Base-by-base conservation (phyloP, 257 asterid species). In the Nicotiana knightiana region DNA sequence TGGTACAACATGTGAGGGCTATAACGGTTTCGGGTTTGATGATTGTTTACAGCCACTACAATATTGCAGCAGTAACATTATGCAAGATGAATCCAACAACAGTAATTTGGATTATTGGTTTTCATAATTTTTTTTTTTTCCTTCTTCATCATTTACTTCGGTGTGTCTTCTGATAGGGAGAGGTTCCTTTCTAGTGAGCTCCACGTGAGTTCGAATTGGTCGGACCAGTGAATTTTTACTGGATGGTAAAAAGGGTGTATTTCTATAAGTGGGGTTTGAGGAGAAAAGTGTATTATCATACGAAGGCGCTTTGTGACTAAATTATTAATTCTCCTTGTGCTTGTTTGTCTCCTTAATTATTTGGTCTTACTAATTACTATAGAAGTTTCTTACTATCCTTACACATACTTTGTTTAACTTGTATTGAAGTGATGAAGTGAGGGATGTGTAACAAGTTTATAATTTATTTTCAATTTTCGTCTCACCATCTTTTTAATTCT, bases 11-110 rank as follows among this genome's bases (percentile, higher is more conserved):
- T 3, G 63, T 26, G 79, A 39, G 26, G 51, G 24, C 28, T 75
- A 24, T 26, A 75, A 9, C 43, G 28, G 2, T 75, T 75, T 75
- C 16, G 79, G 79, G 9, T 75, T 75, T 75, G 63, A 75, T 51
- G 79, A 75, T 51, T 51, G 79, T 7, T 51, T 75, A 8, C 79
- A 75, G 79, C 79, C 79, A 75, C 13, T 75, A 15, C 67, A 21
- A 21, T 61, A 28, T 10, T 21, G 67, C 33, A 61, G 33, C 67
- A 61, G 15, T 3, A 61, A 21, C 32, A 61, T 9, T 2, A 43
- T 61, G 33, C 28, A 51, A 75, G 79, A 75, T 75, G 62, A 75
- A 3, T 17, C 79, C 43, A 75, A 75, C 46, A 51, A 26, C 4
- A 75, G 8, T 3, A 48, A 4, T 13, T 15, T 75, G 63, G 16